Conservation (phyloP, 1,284 basidiomycete genomes). For the Ceraceosorus bombacis region DNA sequence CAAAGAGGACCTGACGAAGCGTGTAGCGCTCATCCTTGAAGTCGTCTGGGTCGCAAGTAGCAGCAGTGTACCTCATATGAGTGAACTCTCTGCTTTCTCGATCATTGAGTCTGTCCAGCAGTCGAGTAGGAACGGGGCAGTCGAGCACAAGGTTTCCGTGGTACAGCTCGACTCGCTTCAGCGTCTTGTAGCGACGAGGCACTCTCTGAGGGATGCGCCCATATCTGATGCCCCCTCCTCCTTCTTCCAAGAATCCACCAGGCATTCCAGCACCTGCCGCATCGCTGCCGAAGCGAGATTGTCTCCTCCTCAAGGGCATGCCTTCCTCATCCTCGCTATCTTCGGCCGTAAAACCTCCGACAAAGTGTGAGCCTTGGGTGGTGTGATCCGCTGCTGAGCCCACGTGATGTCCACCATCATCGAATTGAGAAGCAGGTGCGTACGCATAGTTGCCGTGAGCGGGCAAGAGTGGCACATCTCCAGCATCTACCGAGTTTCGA, state of each 20-base stretch:
- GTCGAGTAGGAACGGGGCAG: constrained; percentile 41
- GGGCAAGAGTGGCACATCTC: constrained; percentile 30
- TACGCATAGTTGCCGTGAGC: constrained; percentile 27
- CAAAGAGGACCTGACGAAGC: constrained; percentile 40
- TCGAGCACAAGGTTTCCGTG: constrained; percentile 45
- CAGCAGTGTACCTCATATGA: constrained; percentile 32
- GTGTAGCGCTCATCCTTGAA: constrained; percentile 37
- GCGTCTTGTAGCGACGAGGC: constrained; percentile 42
- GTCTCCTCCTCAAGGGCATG: constrained; percentile 12
- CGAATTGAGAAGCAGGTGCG: constrained; percentile 37
- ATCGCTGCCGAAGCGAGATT: constrained; percentile 9
- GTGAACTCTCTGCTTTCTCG: constrained; percentile 26
- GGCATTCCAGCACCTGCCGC: constrained; percentile 23
- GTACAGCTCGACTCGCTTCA: constrained; percentile 42
- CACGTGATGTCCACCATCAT: constrained; percentile 32
- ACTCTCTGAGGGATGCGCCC: constrained; percentile 42
- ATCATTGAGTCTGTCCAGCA: constrained; percentile 22
- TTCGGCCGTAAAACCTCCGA: constrained; percentile 11
- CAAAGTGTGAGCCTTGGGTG: background rate
- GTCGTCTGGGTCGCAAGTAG: constrained; percentile 27
- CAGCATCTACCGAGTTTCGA: constrained; percentile 12
- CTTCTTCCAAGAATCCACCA: constrained; percentile 36
- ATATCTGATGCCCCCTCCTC: constrained; percentile 30
- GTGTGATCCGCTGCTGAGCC: constrained; percentile 10
- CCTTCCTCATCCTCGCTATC: constrained; percentile 32